Evolutionary conservation across 2,329 filamentous ascomycete species (phyloP).

Genomic region (Neonectria coccinea): DNA sequence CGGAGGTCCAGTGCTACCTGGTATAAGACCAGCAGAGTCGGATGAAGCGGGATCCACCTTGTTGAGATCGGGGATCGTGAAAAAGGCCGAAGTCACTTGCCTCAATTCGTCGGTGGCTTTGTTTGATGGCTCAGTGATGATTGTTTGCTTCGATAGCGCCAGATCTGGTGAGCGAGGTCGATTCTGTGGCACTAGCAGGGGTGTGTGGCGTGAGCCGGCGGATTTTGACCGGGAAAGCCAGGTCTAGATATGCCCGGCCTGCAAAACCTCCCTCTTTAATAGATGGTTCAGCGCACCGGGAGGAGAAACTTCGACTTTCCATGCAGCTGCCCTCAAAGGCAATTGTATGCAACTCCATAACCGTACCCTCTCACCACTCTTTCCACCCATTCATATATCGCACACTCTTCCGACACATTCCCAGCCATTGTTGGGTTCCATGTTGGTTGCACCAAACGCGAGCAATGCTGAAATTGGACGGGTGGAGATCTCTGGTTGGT

Average conservation of each 20-base stretch:
- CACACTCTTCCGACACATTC: neutral
- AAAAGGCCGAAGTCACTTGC: neutral
- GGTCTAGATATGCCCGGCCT: neutral
- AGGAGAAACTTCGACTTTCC: too few species aligned
- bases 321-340: neutral
- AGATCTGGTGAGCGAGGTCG: slow-evolving; percentile 6
- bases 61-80: neutral
- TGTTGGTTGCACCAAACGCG: slow-evolving; percentile 2
- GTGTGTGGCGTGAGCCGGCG: neutral
- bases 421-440: neutral
- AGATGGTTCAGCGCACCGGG: too few species aligned
- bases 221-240: neutral
- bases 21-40: neutral
- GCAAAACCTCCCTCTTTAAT: too few species aligned
- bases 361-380: neutral
- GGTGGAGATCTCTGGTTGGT: neutral
- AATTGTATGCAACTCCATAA: neutral
- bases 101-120: neutral
- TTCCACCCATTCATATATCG: neutral
- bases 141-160: slow-evolving; percentile 12
- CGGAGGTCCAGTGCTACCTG: neutral
- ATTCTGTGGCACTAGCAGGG: slow-evolving; percentile 18
- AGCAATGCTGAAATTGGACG: neutral
- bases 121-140: neutral
- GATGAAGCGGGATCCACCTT: neutral